A percentile compares a stretch with the other conserved stretches of the same genome.
Conservation (phyloP, 495 filamentous ascomycete genomes). For the Daldinia concentrica region DNA sequence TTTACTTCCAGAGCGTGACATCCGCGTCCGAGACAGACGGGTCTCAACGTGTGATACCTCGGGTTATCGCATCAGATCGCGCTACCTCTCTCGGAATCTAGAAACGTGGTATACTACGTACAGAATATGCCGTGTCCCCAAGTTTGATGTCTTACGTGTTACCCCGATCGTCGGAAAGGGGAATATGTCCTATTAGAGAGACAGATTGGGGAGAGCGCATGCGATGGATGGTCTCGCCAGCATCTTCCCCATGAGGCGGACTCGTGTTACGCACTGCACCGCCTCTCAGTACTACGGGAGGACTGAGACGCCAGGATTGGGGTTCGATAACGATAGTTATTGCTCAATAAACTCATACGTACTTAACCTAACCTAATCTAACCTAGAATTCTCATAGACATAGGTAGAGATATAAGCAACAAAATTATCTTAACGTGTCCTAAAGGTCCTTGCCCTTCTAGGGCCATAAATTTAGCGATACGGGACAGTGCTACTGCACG, state of each 20-base stretch:
- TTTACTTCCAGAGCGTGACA: slow-evolving; percentile 21
- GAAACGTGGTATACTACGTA: slow-evolving; percentile 37
- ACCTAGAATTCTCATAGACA: neutral
- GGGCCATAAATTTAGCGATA: slow-evolving; percentile 10
- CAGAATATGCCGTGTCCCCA: slow-evolving; percentile 27
- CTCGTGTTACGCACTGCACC: neutral
- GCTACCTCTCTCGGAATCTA: slow-evolving; percentile 39
- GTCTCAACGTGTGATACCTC: slow-evolving; percentile 29
- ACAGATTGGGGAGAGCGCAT: slow-evolving; percentile 7
- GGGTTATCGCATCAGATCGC: slow-evolving; percentile 39
- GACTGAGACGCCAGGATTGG: slow-evolving; percentile 6
- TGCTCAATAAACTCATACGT: neutral
- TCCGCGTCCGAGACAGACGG: slow-evolving; percentile 42
- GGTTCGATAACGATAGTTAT: slow-evolving; percentile 6
- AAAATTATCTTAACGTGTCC: neutral
- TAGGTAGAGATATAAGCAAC: neutral
- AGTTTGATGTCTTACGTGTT: slow-evolving; percentile 28
- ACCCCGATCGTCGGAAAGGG: slow-evolving; percentile 18
- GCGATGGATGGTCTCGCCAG: slow-evolving; percentile 20
- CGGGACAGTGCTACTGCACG: slow-evolving; percentile 23
- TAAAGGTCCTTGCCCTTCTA: neutral
- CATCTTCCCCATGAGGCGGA: slow-evolving; percentile 31
- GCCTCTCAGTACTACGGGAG: slow-evolving; percentile 6
- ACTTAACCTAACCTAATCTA: neutral
- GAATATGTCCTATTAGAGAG: slow-evolving; percentile 3